These are phyloP conservation scores for Calophaca sinica DNA, from an alignment of 306 rosid species.

Conservation along the genomic window DNA sequence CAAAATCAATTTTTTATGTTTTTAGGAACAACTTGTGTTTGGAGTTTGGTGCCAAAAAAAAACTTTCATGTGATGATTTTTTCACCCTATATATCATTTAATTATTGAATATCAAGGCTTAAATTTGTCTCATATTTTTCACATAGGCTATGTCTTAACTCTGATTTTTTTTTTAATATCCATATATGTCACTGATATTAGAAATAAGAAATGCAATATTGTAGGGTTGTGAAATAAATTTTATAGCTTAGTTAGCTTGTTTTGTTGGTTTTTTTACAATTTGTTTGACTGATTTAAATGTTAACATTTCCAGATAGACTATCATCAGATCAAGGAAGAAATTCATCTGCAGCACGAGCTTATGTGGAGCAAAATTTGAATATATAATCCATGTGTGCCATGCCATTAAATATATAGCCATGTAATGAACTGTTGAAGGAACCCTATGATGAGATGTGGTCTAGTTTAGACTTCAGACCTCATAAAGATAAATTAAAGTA, in stretches of 20 bases:
- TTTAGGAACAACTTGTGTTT: background rate
- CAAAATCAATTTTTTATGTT: conserved; percentile 2
- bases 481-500: conserved; percentile 52
- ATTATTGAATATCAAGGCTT: too few species aligned
- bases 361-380: conserved; percentile 39
- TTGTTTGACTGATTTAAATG: conserved; percentile 35
- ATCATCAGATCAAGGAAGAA: background rate
- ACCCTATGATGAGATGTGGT: conserved; percentile 55
- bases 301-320: conserved; percentile 23
- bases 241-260: too few species aligned
- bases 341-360: conserved; percentile 12
- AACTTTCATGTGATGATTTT: background rate
- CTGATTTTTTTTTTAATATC: too few species aligned
- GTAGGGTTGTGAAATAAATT: too few species aligned
- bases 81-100: too few species aligned
- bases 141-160: too few species aligned
- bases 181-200: too few species aligned
- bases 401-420: conserved; percentile 36
- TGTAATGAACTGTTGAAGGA: conserved; percentile 52
- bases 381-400: conserved; percentile 8
- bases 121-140: too few species aligned
- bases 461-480: conserved; percentile 49
- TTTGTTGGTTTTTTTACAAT: background rate
- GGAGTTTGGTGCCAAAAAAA: background rate
- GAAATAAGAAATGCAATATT: too few species aligned